Base-by-base conservation (phyloP, 345 rosid genomes). In the Eucalyptus victrix region DNA sequence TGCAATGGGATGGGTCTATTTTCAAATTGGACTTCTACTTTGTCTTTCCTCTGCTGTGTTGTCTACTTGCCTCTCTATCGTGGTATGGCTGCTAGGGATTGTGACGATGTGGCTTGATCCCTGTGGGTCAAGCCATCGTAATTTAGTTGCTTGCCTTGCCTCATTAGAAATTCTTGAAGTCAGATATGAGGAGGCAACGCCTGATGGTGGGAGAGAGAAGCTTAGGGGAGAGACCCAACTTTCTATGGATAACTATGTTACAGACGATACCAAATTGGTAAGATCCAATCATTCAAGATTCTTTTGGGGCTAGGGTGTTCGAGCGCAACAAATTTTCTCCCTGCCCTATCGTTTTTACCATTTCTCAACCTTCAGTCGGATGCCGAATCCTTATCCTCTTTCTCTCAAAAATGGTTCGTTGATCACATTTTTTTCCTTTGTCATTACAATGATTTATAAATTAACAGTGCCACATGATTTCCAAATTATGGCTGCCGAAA, bases 331-430 rank as follows among this genome's bases (percentile, higher is more conserved):
- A 50, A 50, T 17, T 50, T 50, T 17, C 62, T 24, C 30, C 12
- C 62, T 23, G 26, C 62, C 62, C 30, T 21, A 21, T 56, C 28
- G 23, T 23, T 9, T 56, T 23, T 1, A 4, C 28, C 6, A 56
- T 23, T 23, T 56, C 3, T 56, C 62, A 56, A 56, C 12, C 62
- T 24, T 56, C 30, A 9, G 28, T 56, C 18, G 18, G 53, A 50
- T 50, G 0, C 60, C 60, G 9, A 23, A 4, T 54, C 3, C 28
- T 54, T 1, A 8, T 14, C 0, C 51, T 15, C 60, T 17, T 2
- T 54, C 12, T 56, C 26, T 56, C 28, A 4, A 9, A 56, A 56
- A 56, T 9, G 28, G 62, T 23, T 56, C 12, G 28, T 56, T 56
- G 28, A 56, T 56, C 26, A 9, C 62, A 56, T 56, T 24, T 56